Base-by-base conservation (phyloP, 495 filamentous ascomycete species). In the Xylaria curta region DNA sequence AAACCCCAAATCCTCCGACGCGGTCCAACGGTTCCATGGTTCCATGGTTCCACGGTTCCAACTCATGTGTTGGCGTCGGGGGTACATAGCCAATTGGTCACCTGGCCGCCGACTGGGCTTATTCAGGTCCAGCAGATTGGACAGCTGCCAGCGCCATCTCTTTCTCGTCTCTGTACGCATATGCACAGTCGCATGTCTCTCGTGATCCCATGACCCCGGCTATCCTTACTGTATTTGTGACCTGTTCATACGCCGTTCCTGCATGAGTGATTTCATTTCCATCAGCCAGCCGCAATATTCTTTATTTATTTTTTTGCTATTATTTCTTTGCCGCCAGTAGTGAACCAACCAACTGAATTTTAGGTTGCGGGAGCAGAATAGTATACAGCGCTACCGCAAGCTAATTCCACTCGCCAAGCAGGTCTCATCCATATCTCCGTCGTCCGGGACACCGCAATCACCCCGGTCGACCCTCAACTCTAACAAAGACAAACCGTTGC, bases 401-500 rank as follows among this genome's bases (percentile, higher is more conserved):
- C 47, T 60, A 38, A 60, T 54, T 70, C 56, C 53, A 62, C 67
- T 61, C 51, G 46, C 67, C 46, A 47, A 49, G 65, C 70, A 77
- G 74, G 58, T 72, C 60, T 73, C 77, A 28, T 73, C 70, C 49
- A 26, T 73, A 24, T 71, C 72, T 71, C 54, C 75, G 59, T 78
- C 71, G 6, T 78, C 72, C 68, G 74, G 73, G 54, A 70, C 80
- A 66, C 77, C 81, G 44, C 75, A 78, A 47, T 80, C 78, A 28
- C 79, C 81, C 24, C 81, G 80, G 68, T 80, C 80, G 15, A 78
- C 81, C 10, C 69, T 82, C 73, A 82, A 86, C 68, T 78, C 80
- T 51, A 87, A 33, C 62, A 66, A 59, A 49, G 56, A 87, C 73
- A 87, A 87, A 69, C 85, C 86, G 33, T 77, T 88, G 17, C 86